Evolutionary conservation across 257 asterid species (phyloP).

Genomic region (Ilex aquifolium): DNA sequence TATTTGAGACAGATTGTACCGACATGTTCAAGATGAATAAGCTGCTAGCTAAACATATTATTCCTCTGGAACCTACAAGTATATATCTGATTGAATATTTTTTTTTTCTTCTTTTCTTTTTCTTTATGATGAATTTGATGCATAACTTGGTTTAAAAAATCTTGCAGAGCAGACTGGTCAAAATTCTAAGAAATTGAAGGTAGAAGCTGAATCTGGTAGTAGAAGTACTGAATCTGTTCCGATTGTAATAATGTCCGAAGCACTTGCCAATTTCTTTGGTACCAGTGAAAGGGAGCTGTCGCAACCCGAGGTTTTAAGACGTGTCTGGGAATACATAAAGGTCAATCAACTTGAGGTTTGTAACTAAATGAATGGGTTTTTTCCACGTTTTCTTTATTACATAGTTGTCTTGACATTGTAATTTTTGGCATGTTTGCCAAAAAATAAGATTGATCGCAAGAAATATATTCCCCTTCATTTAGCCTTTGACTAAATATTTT

Average conservation of each 20-base stretch:
- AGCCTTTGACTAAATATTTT: neutral
- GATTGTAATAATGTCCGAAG: slow-evolving; percentile 45
- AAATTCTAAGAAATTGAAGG: slow-evolving; percentile 41
- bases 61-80: slow-evolving; percentile 58
- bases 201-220: slow-evolving; percentile 29
- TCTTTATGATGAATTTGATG: neutral
- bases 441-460: neutral
- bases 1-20: slow-evolving; percentile 67
- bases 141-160: neutral
- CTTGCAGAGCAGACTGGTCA: slow-evolving; percentile 43
- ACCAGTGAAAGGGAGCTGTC: slow-evolving; percentile 49
- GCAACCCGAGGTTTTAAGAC: slow-evolving; percentile 52
- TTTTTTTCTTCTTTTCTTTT: neutral
- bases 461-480: neutral
- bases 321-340: slow-evolving; percentile 67
- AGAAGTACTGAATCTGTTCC: slow-evolving; percentile 21
- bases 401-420: neutral
- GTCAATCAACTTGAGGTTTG: slow-evolving; percentile 64
- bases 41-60: slow-evolving; percentile 76
- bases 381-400: neutral
- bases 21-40: slow-evolving; percentile 96
- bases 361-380: slow-evolving; percentile 1
- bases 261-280: slow-evolving; percentile 50
- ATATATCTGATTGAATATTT: slow-evolving; percentile 15
- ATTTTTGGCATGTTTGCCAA: neutral